Evolutionary conservation across 306 rosid genomes (phyloP).

Genomic region (Purshia tridentata): DNA sequence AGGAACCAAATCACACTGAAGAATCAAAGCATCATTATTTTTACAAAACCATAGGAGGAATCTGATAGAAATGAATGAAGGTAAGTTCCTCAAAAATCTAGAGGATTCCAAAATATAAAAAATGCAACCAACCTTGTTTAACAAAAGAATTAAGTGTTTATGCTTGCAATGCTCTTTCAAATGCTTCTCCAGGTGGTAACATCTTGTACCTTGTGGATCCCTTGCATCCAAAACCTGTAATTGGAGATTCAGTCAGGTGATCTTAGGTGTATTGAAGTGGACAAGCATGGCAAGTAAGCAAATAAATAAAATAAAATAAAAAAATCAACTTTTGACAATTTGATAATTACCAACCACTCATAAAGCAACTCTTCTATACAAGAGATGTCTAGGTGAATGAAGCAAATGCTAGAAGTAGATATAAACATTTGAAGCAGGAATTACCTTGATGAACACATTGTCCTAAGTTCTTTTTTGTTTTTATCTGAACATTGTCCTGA

Average conservation of each 20-base stretch:
- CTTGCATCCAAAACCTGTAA: slow-evolving; percentile 93
- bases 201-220: slow-evolving; percentile 93
- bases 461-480: no score
- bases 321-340: not conserved
- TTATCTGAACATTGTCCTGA: not conserved
- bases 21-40: slow-evolving; percentile 11
- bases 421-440: slow-evolving; percentile 2
- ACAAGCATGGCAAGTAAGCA: slow-evolving; percentile 13
- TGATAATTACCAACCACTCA: not conserved
- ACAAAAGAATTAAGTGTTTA: slow-evolving; percentile 82
- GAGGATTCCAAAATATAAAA: slow-evolving; percentile 5
- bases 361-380: not conserved
- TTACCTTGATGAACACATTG: not conserved
- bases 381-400: no score
- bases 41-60: not conserved
- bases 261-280: slow-evolving; percentile 4
- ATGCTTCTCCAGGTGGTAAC: slow-evolving; percentile 93
- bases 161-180: slow-evolving; percentile 87
- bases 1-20: slow-evolving; percentile 85
- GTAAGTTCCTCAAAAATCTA: not conserved
- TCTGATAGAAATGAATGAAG: not conserved
- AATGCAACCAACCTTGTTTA: slow-evolving; percentile 64
- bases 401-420: not conserved
- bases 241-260: not conserved
- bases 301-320: not conserved